Percentiles rank a stretch among this genome's conserved stretches.
phyloP scores from a whole-genome alignment of 148 eudicot genomes.

The Polygonum maritimum region DNA sequence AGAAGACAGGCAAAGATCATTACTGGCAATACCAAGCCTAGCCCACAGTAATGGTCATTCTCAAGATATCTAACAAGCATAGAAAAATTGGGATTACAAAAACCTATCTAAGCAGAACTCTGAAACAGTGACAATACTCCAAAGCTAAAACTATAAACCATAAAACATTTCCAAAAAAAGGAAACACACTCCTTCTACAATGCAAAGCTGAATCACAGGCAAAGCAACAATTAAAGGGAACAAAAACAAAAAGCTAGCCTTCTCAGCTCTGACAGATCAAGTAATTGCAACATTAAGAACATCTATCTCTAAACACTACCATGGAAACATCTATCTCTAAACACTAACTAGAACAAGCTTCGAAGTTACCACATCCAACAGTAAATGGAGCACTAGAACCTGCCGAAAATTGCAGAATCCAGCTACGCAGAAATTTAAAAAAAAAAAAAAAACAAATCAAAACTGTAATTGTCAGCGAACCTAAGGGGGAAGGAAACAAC shows the following conservation, averaged over 20 bases:
- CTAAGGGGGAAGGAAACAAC: background rate
- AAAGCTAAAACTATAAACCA: background rate
- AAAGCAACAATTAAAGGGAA: background rate
- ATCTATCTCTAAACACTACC: background rate
- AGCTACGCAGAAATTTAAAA: background rate
- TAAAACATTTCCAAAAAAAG: background rate
- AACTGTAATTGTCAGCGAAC: background rate
- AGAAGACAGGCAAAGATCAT: background rate
- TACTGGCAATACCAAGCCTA: background rate
- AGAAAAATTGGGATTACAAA: background rate
- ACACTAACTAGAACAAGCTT: background rate
- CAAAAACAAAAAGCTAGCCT: background rate
- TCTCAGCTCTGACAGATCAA: background rate
- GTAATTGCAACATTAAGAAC: background rate
- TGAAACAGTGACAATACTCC: background rate
- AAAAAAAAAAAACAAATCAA: background rate
- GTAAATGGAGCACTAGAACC: background rate
- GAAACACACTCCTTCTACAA: background rate
- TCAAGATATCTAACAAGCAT: background rate
- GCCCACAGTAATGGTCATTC: background rate
- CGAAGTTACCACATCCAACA: background rate
- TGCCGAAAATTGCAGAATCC: background rate
- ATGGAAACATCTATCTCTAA: background rate
- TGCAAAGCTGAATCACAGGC: background rate
- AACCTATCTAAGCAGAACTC: background rate